Conservation (phyloP, 2,329 filamentous ascomycete species). For the Penicillium sp. region DNA sequence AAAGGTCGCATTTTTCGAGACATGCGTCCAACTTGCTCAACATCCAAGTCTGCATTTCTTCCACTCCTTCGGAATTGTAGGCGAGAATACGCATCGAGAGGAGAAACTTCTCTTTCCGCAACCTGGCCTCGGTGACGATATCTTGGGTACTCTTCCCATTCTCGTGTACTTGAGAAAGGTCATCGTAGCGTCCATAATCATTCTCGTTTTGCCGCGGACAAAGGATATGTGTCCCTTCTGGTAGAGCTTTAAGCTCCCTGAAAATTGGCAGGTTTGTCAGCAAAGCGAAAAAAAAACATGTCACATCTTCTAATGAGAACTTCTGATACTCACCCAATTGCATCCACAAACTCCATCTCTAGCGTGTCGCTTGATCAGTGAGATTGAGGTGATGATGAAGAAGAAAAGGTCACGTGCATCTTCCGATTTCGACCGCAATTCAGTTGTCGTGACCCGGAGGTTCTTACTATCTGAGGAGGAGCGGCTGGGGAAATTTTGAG, state of each 20-base stretch:
- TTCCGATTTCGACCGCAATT: constrained; percentile 8
- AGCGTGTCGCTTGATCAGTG: constrained; percentile 7
- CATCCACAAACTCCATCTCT: constrained; percentile 39
- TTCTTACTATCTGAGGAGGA: no score
- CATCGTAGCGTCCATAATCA: constrained; percentile 60
- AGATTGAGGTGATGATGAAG: constrained; percentile 4
- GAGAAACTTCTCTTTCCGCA: constrained; percentile 57
- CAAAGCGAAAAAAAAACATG: not conserved
- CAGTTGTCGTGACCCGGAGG: no score
- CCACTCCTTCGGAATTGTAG: constrained; percentile 56
- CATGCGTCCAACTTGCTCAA: constrained; percentile 51
- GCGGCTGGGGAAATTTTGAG: no score
- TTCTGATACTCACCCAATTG: constrained; percentile 33
- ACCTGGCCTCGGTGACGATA: constrained; percentile 51
- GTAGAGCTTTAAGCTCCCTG: constrained; percentile 42
- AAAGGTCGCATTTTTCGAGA: constrained; percentile 61
- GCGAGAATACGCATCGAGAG: constrained; percentile 65
- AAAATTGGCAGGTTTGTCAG: constrained; percentile 8
- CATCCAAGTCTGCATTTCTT: constrained; percentile 57
- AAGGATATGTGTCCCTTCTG: constrained; percentile 55
- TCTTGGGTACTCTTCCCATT: constrained; percentile 31
- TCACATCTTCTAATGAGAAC: not conserved
- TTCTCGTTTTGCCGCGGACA: constrained; percentile 61
- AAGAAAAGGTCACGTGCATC: constrained; percentile 12
- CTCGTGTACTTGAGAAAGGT: constrained; percentile 46